phyloP scores from a whole-genome alignment of 331 rosid genomes.

The Phaseolus coccineus region DNA sequence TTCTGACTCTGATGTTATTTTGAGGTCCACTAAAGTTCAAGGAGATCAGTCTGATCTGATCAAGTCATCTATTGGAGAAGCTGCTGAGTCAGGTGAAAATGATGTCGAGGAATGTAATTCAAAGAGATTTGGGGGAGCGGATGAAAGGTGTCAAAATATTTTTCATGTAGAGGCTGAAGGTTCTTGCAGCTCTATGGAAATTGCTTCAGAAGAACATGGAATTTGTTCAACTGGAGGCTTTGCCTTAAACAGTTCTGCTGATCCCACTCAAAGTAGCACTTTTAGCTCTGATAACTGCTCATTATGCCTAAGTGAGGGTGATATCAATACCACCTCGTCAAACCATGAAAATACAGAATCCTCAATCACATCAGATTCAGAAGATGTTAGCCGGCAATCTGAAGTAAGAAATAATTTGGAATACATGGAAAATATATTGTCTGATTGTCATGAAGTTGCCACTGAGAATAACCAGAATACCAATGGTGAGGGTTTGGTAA shows the following conservation, averaged over 20 bases:
- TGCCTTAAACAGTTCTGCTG: constrained; percentile 51
- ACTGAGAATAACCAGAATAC: constrained; percentile 50
- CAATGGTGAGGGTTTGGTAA: constrained; percentile 50
- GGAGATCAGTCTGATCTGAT: constrained; percentile 53
- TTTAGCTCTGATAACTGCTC: constrained; percentile 82
- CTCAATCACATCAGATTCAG: constrained; percentile 91
- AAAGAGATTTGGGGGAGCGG: constrained; percentile 57
- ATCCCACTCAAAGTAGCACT: constrained; percentile 54
- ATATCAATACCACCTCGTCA: constrained; percentile 74
- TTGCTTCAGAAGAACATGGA: constrained; percentile 56
- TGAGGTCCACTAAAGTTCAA: constrained; percentile 59
- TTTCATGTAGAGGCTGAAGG: constrained; percentile 52
- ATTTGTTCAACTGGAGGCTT: constrained; percentile 44
- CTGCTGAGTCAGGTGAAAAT: constrained; percentile 51
- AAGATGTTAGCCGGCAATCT: constrained; percentile 82
- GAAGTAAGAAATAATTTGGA: constrained; percentile 68
- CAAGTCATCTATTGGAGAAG: constrained; percentile 64
- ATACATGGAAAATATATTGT: constrained; percentile 59
- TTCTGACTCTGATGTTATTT: constrained; percentile 73
- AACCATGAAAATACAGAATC: constrained; percentile 83
- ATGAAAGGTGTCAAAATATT: constrained; percentile 57
- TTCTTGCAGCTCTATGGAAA: constrained; percentile 55
- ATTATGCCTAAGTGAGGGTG: constrained; percentile 90
- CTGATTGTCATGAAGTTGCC: constrained; percentile 58
- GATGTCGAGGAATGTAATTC: constrained; percentile 55